Base-by-base conservation (phyloP, 352 stramenopile genomes). In the Phytopythium delawarense region DNA sequence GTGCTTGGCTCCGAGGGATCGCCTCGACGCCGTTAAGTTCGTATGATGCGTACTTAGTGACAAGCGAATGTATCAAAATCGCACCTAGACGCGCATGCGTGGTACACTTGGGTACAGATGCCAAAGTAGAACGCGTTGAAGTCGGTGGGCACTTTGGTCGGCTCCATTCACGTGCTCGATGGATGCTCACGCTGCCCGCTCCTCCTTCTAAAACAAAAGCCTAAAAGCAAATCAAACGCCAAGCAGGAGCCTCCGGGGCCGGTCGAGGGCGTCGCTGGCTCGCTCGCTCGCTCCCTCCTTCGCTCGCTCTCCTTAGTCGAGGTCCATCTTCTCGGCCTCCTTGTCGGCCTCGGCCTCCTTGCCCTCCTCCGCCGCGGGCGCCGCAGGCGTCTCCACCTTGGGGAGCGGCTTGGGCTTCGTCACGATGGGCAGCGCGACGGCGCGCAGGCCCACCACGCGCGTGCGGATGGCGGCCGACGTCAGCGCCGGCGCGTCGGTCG, bases 351-450 rank as follows among this genome's bases (percentile, higher is more conserved):
- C 66, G 7, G 91, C 85, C 48, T 76, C 68, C 74, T 87, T 83
- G 46, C 64, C 64, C 37, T 87, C 50, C 57, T 83, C 67, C 13
- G 77, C 7, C 28, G 25, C 49, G 15, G 49, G 61, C 25, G 78
- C 62, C 25, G 71, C 57, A 7, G 82, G 79, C 39, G 74, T 74
- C 72, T 96, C 87, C 20, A 88, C 78, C 80, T 94, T 93, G 1
- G 84, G 84, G 50, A 80, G 52, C 55, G 90, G 91, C 73, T 98
- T 98, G 15, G 96, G 96, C 83, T 99, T 99, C 66, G 96, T 97
- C 69, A 98, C 96, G 65, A 99, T 96, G 25, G 96, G 96, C 61
- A 96, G 84, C 58, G 90, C 94, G 52, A 91, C 75, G 37, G 88
- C 86, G 40, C 87, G 87, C 46, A 99, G 72, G n/a, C 94, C 87